These are phyloP conservation scores for Teunomyces tritomae DNA, from an alignment of 805 yeast genomes.

Conservation along the genomic window DNA sequence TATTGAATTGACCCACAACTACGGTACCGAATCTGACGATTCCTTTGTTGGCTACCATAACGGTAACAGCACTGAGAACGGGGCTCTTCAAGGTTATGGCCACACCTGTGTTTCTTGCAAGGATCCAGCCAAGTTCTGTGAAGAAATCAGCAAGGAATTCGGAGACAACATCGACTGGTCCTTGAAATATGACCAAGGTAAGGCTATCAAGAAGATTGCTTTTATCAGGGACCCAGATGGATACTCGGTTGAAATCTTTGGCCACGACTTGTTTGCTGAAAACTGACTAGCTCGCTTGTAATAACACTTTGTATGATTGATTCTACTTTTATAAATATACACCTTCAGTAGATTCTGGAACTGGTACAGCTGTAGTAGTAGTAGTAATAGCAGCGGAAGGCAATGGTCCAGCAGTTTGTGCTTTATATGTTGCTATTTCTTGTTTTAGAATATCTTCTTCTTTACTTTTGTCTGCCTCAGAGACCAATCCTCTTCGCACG, in stretches of 20 bases:
- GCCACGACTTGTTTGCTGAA: conserved; percentile 28
- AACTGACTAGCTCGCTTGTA: background rate
- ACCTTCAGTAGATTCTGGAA: background rate
- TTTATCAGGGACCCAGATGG: conserved; percentile 88
- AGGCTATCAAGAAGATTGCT: conserved; percentile 55
- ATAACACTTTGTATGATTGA: background rate
- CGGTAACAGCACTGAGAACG: conserved; percentile 59
- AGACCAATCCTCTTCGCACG: conserved; percentile 1
- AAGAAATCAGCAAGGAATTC: conserved; percentile 46
- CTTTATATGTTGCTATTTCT: background rate
- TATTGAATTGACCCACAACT: conserved; percentile 89
- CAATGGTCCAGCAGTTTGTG: background rate
- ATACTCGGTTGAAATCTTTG: conserved; percentile 74
- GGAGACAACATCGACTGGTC: conserved; percentile 53
- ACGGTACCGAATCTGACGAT: conserved; percentile 86
- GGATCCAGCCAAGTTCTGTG: conserved; percentile 57
- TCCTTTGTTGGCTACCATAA: conserved; percentile 73
- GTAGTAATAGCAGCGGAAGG: too few relatives aligned
- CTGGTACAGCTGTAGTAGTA: background rate
- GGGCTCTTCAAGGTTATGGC: conserved; percentile 77
- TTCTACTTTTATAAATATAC: background rate
- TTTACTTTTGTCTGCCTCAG: background rate
- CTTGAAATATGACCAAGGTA: conserved; percentile 54
- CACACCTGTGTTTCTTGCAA: conserved; percentile 75
- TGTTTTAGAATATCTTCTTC: background rate